Percentiles rank a stretch among this genome's conserved stretches.
Evolutionary conservation across 2,329 filamentous ascomycete species (phyloP).

Genomic region (Clarireedia hainanense): DNA sequence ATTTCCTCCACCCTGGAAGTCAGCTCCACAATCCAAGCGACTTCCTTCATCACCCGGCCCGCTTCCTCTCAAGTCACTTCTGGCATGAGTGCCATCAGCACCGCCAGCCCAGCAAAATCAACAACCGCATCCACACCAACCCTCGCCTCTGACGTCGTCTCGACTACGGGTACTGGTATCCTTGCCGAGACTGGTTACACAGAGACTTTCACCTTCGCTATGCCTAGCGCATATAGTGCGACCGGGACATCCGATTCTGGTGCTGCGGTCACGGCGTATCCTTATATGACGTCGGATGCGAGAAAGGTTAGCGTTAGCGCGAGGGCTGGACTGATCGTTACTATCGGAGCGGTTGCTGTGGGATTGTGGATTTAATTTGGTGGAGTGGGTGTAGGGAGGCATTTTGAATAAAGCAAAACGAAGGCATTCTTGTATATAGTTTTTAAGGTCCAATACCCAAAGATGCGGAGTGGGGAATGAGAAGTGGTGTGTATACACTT

Average conservation of each 20-base stretch:
- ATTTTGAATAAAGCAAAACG: too few species aligned
- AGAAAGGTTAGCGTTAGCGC: neutral
- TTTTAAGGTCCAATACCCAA: too few species aligned
- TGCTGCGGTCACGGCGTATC: neutral
- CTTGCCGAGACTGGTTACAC: neutral
- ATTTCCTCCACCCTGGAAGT: neutral
- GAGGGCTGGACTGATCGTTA: neutral
- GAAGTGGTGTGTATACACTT: too few species aligned
- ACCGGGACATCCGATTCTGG: neutral
- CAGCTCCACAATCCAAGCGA: neutral
- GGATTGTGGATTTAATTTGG: neutral
- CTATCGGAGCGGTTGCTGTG: neutral
- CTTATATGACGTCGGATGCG: neutral
- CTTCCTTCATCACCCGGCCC: neutral
- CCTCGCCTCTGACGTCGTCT: neutral
- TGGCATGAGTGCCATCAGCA: neutral
- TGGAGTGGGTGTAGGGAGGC: neutral
- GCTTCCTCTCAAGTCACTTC: neutral
- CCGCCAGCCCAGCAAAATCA: neutral
- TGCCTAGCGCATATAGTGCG: neutral
- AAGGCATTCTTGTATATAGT: too few species aligned
- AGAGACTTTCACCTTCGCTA: constrained; percentile 3
- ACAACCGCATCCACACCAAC: neutral
- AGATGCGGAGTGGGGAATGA: too few species aligned
- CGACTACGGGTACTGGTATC: neutral